phyloP scores from a whole-genome alignment of 768 basidiomycete genomes.

The Termitomyces sp. region DNA sequence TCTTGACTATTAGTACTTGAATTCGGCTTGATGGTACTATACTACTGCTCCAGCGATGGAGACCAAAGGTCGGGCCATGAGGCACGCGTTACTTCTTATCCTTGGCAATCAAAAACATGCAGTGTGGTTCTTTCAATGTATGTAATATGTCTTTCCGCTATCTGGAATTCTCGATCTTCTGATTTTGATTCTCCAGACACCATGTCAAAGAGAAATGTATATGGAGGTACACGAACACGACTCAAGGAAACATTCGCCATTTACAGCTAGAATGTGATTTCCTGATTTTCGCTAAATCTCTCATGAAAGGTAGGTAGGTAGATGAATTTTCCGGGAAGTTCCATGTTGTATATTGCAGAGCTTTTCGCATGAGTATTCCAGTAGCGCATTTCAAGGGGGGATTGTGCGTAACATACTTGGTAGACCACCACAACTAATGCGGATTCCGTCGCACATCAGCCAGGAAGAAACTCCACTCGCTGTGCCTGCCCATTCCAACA shows the following conservation, averaged over 20 bases:
- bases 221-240: not conserved
- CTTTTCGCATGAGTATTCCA: too few relatives aligned
- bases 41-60: not conserved
- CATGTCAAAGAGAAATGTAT: not conserved
- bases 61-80: not conserved
- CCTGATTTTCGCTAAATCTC: not conserved
- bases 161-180: not conserved
- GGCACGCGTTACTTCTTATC: not conserved
- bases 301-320: not conserved
- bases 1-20: too few relatives aligned
- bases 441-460: too few relatives aligned
- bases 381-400: too few relatives aligned
- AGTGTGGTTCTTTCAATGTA: too few relatives aligned
- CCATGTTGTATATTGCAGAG: too few relatives aligned
- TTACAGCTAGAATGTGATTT: not conserved
- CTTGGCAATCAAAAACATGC: not conserved
- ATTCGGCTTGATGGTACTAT: not conserved
- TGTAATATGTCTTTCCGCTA: not conserved
- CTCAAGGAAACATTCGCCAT: not conserved
- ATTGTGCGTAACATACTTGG: too few relatives aligned
- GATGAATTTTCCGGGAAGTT: not conserved
- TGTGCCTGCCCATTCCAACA: too few relatives aligned
- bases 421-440: too few relatives aligned
- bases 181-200: not conserved
- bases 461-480: too few relatives aligned